A percentile compares a stretch with the other conserved stretches of the same genome.
Conservation (phyloP, 225 moss, liverwort and hornwort genomes). For the Physcomitrium patens region DNA sequence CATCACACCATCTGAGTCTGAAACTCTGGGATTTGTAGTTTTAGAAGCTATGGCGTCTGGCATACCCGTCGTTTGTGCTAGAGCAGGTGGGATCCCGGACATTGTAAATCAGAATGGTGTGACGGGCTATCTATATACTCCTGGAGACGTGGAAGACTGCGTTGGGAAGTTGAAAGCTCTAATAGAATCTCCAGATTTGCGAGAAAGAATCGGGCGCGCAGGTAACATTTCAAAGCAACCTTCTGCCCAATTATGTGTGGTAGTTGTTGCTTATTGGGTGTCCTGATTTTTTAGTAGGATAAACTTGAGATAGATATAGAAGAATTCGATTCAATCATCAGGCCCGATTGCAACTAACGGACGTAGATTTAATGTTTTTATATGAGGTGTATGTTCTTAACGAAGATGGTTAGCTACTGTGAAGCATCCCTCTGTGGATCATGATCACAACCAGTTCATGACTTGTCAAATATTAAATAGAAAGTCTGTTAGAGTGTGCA, state of each 20-base stretch:
- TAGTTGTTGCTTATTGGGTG: not conserved
- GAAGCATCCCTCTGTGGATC: not conserved
- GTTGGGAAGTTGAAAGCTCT: constrained; percentile 70
- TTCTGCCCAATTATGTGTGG: not conserved
- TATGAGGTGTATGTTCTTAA: not conserved
- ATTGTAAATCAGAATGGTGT: constrained; percentile 90
- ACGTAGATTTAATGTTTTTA: not conserved
- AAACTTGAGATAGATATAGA: not conserved
- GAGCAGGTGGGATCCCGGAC: constrained; percentile 98
- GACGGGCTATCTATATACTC: constrained; percentile 78
- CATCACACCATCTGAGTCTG: constrained; percentile 93
- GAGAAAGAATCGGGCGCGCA: constrained; percentile 71
- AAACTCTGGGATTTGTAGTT: constrained; percentile 97
- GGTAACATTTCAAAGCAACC: constrained; percentile 31
- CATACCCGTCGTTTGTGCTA: constrained; percentile 86
- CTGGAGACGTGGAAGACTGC: constrained; percentile 91
- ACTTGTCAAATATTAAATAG: not conserved
- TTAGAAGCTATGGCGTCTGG: constrained; percentile 99
- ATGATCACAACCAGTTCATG: not conserved
- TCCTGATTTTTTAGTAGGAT: not conserved
- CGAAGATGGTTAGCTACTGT: not conserved
- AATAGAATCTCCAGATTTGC: constrained; percentile 67
- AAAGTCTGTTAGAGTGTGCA: not conserved
- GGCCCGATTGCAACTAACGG: not conserved
- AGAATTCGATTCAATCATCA: too few species aligned